Evolutionary conservation across 345 rosid species (phyloP).

Genomic region (Dovyalis caffra): DNA sequence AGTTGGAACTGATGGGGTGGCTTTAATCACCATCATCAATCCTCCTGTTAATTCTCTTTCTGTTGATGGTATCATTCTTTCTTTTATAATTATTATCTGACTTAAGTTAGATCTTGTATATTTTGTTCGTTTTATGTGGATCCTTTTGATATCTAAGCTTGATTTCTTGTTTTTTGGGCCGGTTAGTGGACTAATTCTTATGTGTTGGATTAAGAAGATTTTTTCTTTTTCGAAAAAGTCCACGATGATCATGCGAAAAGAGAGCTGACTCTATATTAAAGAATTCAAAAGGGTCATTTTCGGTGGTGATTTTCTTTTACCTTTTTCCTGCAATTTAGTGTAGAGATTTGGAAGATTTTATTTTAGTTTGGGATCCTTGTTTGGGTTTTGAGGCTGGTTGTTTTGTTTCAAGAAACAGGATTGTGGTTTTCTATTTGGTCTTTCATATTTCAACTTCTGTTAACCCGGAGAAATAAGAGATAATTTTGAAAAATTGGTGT

Average conservation of each 20-base stretch:
- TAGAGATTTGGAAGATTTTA: not conserved
- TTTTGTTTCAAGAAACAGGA: not conserved
- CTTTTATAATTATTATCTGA: not conserved
- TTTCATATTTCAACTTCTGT: not conserved
- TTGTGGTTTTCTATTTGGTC: not conserved
- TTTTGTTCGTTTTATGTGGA: not conserved
- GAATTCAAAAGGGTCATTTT: not conserved
- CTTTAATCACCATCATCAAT: conserved; percentile 75
- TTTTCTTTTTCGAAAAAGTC: too few relatives aligned
- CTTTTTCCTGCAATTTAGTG: not conserved
- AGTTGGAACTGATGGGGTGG: conserved; percentile 88
- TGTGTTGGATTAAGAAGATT: not conserved
- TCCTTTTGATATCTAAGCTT: not conserved
- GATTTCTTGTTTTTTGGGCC: not conserved
- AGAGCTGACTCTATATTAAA: too few relatives aligned
- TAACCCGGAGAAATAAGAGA: not conserved
- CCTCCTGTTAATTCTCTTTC: conserved; percentile 96
- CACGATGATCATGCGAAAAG: too few relatives aligned
- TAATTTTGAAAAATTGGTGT: not conserved
- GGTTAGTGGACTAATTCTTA: not conserved
- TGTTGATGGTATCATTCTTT: conserved; percentile 50
- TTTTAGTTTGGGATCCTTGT: not conserved
- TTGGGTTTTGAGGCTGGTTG: not conserved
- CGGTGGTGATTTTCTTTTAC: not conserved
- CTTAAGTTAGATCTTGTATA: not conserved